A percentile compares a stretch with the other conserved stretches of the same genome.
phyloP scores from a whole-genome alignment of 2,329 filamentous ascomycete genomes.

The Beauveria medogensis region DNA sequence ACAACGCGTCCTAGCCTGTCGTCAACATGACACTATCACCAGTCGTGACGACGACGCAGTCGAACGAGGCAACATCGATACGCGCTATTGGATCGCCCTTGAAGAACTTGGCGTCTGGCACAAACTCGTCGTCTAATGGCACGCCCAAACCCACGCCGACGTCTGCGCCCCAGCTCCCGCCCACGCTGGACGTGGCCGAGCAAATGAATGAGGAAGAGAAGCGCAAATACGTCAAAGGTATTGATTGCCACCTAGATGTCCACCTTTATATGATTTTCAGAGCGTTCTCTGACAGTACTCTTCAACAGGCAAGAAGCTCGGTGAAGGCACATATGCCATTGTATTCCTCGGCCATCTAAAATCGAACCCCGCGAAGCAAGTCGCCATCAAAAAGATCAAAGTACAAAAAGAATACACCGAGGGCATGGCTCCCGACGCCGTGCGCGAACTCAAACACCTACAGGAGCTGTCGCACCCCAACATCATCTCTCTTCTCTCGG shows the following conservation, averaged over 20 bases:
- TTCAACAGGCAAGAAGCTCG: slow-evolving; percentile 69
- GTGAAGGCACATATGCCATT: slow-evolving; percentile 93
- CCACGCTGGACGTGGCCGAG: slow-evolving; percentile 58
- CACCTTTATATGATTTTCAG: background rate
- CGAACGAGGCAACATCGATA: slow-evolving; percentile 19
- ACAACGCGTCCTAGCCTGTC: background rate
- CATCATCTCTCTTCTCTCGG: slow-evolving; percentile 84
- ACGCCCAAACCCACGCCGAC: slow-evolving; percentile 31
- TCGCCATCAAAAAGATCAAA: slow-evolving; percentile 94
- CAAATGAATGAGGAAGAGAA: slow-evolving; percentile 76
- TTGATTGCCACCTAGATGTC: background rate
- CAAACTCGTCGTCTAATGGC: slow-evolving; percentile 35
- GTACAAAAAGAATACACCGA: slow-evolving; percentile 79
- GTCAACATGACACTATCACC: slow-evolving; percentile 39
- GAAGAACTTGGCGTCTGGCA: slow-evolving; percentile 29
- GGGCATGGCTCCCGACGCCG: slow-evolving; percentile 86
- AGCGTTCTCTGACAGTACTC: background rate
- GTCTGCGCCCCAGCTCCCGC: slow-evolving; percentile 23
- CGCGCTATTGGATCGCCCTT: slow-evolving; percentile 35
- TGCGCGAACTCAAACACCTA: slow-evolving; percentile 91
- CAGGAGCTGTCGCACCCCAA: slow-evolving; percentile 93
- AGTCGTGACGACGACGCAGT: slow-evolving; percentile 33
- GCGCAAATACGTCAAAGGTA: slow-evolving; percentile 83
- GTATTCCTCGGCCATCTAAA: slow-evolving; percentile 84
- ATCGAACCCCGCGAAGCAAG: slow-evolving; percentile 60